These are phyloP conservation scores for Aspergillus baeticus DNA, from an alignment of 495 filamentous ascomycete genomes.

Conservation along the genomic window DNA sequence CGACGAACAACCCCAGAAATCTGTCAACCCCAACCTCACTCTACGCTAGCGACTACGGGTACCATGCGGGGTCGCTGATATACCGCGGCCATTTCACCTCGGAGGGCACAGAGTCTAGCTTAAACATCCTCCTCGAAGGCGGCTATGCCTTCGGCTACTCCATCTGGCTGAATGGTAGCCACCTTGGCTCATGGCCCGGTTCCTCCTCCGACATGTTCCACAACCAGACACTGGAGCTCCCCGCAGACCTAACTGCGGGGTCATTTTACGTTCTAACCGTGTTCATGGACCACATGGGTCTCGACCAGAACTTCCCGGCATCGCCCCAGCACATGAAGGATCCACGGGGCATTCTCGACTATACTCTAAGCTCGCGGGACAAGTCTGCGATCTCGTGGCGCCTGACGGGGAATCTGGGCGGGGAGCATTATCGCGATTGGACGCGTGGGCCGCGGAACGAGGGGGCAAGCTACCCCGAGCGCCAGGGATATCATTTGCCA, in stretches of 20 bases:
- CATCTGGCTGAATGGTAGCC: constrained; percentile 51
- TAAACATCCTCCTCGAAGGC: constrained; percentile 56
- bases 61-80: constrained; percentile 60
- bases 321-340: constrained; percentile 60
- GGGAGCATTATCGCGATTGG: constrained; percentile 61
- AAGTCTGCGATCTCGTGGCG: constrained; percentile 58
- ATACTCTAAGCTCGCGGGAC: constrained; percentile 40
- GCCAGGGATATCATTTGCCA: constrained; percentile 62
- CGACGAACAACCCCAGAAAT: constrained; percentile 51
- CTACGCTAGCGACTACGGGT: constrained; percentile 69
- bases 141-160: constrained; percentile 55
- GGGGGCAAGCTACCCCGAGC: constrained; percentile 61
- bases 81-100: constrained; percentile 69
- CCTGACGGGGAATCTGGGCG: constrained; percentile 68
- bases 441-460: constrained; percentile 69
- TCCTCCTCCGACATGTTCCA: constrained; percentile 30
- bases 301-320: constrained; percentile 56
- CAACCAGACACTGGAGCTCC: constrained; percentile 48
- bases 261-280: constrained; percentile 59
- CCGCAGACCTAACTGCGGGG: constrained; percentile 43
- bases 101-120: constrained; percentile 50
- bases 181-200: constrained; percentile 55
- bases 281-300: constrained; percentile 66
- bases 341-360: constrained; percentile 64
- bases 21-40: constrained; percentile 58